A percentile compares a stretch with the other conserved stretches of the same genome.
phyloP scores from a whole-genome alignment of 2,329 filamentous ascomycete species.

The Cercospora beticola region DNA sequence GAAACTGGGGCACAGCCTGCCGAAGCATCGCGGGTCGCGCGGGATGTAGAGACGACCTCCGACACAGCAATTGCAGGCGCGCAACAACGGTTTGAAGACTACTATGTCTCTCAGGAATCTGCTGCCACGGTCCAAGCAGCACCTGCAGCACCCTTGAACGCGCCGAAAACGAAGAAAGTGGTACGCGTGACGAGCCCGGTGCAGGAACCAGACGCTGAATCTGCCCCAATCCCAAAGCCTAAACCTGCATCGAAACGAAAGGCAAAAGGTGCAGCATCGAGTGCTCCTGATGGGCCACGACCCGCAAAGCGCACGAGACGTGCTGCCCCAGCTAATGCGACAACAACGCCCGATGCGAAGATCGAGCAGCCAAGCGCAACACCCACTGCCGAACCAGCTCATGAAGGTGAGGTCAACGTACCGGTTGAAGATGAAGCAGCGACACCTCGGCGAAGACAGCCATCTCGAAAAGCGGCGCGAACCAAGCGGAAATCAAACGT shows the following conservation, averaged over 20 bases:
- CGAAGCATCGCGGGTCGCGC: background rate
- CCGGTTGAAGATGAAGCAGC: conserved; percentile 6
- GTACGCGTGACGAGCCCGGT: background rate
- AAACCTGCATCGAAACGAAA: conserved; percentile 10
- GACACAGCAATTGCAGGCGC: conserved; percentile 1
- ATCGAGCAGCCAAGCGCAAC: conserved; percentile 14
- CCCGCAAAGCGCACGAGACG: conserved; percentile 17
- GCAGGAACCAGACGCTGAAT: conserved; percentile 6
- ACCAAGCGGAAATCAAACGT: conserved; percentile 16
- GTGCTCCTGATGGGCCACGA: conserved; percentile 8
- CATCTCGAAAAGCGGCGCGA: conserved; percentile 8
- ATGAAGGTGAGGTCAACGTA: background rate
- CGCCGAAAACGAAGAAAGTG: background rate
- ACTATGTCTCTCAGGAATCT: conserved; percentile 2
- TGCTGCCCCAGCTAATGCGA: background rate
- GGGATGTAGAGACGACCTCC: background rate
- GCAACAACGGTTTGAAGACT: conserved; percentile 7
- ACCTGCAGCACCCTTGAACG: background rate
- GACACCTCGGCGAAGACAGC: conserved; percentile 9
- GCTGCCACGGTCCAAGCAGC: background rate
- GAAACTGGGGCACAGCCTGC: background rate
- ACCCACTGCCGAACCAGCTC: conserved; percentile 18
- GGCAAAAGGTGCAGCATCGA: conserved; percentile 9
- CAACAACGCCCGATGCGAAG: background rate
- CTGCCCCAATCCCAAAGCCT: background rate